Evolutionary conservation across 345 rosid species (phyloP).

Genomic region (Citrus mangshanensis): DNA sequence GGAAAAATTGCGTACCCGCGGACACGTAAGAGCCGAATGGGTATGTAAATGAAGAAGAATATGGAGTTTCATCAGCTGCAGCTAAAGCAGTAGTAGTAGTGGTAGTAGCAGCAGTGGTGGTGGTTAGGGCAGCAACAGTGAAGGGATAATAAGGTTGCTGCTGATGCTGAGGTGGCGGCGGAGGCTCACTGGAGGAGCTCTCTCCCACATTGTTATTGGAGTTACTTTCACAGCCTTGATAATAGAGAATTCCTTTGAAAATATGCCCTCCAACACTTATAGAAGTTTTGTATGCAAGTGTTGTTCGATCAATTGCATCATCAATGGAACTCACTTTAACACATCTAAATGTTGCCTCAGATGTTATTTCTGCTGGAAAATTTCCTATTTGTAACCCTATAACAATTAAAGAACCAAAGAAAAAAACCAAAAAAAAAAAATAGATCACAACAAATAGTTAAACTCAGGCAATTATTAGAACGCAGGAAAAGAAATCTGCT

Average conservation of each 20-base stretch:
- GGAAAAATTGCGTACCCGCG: slow-evolving; percentile 45
- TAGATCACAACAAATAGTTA: not conserved
- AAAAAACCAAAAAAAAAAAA: no score
- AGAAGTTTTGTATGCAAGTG: slow-evolving; percentile 43
- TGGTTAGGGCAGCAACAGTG: slow-evolving; percentile 10
- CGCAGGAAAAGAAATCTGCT: not conserved
- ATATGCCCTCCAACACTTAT: slow-evolving; percentile 48
- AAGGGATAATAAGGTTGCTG: slow-evolving; percentile 6
- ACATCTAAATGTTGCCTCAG: slow-evolving; percentile 39
- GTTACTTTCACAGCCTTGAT: slow-evolving; percentile 39
- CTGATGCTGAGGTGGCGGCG: not conserved
- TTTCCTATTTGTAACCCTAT: slow-evolving; percentile 36
- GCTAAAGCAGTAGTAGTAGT: not conserved
- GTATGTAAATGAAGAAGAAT: slow-evolving; percentile 19
- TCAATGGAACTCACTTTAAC: slow-evolving; percentile 43
- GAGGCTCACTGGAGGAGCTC: slow-evolving; percentile 29
- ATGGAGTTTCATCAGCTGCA: slow-evolving; percentile 2
- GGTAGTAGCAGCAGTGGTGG: slow-evolving; percentile 13
- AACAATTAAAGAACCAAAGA: not conserved
- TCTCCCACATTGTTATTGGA: slow-evolving; percentile 19
- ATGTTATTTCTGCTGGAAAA: slow-evolving; percentile 44
- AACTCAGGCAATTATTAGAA: not conserved
- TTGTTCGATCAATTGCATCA: slow-evolving; percentile 29
- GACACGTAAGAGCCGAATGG: slow-evolving; percentile 36
- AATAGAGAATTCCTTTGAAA: slow-evolving; percentile 53